Evolutionary conservation across 441 rosid genomes (phyloP).

Genomic region (Populus hybrid): DNA sequence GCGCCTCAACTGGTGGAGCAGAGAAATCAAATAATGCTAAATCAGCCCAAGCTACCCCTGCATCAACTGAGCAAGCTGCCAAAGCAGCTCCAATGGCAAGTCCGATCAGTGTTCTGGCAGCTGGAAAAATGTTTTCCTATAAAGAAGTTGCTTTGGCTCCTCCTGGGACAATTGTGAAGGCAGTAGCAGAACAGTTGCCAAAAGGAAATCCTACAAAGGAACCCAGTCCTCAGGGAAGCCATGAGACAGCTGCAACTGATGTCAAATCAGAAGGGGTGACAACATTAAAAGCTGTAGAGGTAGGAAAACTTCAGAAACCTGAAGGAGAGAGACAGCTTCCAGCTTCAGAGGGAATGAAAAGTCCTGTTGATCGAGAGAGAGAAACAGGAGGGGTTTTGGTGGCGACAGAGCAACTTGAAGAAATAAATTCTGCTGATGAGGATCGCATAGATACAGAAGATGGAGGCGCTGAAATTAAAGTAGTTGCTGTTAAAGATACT

Average conservation of each 20-base stretch:
- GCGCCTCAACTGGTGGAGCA: constrained; percentile 35
- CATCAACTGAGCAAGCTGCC: constrained; percentile 49
- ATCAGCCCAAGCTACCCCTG: constrained; percentile 53
- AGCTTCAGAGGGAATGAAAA: constrained; percentile 35
- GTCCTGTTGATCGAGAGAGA: constrained; percentile 26
- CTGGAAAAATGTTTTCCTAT: constrained; percentile 92
- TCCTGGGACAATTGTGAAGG: constrained; percentile 93
- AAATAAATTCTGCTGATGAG: constrained; percentile 18
- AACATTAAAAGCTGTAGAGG: constrained; percentile 28
- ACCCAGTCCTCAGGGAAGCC: constrained; percentile 27
- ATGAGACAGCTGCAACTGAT: constrained; percentile 36
- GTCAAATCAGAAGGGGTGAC: constrained; percentile 24
- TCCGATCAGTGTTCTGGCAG: constrained; percentile 66
- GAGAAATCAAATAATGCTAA: constrained; percentile 49
- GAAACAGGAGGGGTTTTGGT: constrained; percentile 27
- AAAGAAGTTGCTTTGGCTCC: constrained; percentile 99
- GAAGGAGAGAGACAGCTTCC: constrained; percentile 31
- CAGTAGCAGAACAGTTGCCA: constrained; percentile 72
- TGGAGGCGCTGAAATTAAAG: constrained; percentile 29
- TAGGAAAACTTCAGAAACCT: constrained; percentile 33
- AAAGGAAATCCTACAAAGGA: constrained; percentile 40
- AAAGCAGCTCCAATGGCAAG: constrained; percentile 33
- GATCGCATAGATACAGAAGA: constrained; percentile 27
- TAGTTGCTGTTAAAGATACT: constrained; percentile 22
- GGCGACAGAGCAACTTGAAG: constrained; percentile 27